phyloP scores from a whole-genome alignment of 169 alveolate genomes.

The Plasmodium inui region DNA sequence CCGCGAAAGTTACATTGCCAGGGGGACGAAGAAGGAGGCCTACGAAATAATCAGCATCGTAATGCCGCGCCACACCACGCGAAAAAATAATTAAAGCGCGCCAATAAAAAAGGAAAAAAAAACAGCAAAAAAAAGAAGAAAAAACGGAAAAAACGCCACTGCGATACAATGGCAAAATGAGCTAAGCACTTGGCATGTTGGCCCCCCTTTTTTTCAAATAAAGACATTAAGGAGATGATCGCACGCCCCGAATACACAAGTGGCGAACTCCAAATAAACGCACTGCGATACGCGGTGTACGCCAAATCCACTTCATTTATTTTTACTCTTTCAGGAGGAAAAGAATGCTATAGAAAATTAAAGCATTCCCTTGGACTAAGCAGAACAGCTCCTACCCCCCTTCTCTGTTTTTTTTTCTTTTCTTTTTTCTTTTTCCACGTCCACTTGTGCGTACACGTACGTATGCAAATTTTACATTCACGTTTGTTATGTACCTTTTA shows the following conservation, averaged over 20 bases:
- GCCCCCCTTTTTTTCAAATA: background rate
- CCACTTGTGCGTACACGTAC: background rate
- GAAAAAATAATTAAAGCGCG: slow-evolving; percentile 12
- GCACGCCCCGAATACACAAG: background rate
- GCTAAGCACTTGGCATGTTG: background rate
- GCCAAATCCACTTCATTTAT: background rate
- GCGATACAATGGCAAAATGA: background rate
- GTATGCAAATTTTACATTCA: background rate
- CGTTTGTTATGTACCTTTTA: background rate
- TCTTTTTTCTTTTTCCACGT: slow-evolving; percentile 1
- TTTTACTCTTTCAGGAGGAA: slow-evolving; percentile 38
- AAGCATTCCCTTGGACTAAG: background rate
- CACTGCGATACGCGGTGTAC: background rate
- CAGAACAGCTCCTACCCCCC: background rate
- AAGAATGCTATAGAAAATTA: slow-evolving; percentile 68
- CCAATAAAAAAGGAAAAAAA: background rate
- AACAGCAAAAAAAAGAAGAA: background rate
- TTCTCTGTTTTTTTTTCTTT: background rate
- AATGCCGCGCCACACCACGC: background rate
- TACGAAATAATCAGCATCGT: slow-evolving; percentile 71
- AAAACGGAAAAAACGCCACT: background rate
- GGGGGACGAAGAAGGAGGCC: slow-evolving; percentile 71
- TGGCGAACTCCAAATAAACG: background rate
- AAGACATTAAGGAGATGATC: background rate
- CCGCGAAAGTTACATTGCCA: slow-evolving; percentile 61